Evolutionary conservation across 257 asterid species (phyloP).

Genomic region (Capsicum pubescens): DNA sequence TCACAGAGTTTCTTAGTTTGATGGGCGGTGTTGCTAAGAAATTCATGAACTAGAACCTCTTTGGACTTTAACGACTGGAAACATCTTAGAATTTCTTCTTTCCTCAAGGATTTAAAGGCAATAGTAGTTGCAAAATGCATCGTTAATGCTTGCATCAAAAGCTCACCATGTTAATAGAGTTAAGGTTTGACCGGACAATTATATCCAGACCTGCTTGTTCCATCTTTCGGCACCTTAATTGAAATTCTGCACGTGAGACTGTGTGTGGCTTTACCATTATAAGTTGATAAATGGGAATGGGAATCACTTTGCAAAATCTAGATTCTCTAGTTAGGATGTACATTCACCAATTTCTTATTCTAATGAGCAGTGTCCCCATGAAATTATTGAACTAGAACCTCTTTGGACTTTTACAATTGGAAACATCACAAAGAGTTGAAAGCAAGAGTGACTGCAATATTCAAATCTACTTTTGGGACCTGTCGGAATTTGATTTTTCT

Average conservation of each 20-base stretch:
- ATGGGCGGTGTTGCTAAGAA: background rate
- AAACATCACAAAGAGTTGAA: conserved; percentile 1
- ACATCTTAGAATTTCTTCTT: conserved; percentile 2
- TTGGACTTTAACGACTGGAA: background rate
- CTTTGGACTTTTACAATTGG: background rate
- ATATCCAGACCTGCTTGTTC: conserved; percentile 19
- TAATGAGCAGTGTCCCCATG: background rate
- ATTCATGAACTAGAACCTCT: conserved; percentile 5
- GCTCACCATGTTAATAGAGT: background rate
- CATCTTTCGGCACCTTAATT: background rate
- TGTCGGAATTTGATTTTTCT: background rate
- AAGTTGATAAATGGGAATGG: background rate
- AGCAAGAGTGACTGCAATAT: background rate
- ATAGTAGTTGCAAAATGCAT: background rate
- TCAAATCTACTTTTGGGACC: background rate
- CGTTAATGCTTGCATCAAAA: background rate
- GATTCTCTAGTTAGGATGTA: background rate
- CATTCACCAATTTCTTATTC: background rate
- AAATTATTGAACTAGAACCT: conserved; percentile 23
- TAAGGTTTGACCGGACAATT: background rate
- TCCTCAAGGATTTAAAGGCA: background rate
- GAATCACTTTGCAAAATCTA: background rate
- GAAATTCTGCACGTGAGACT: background rate
- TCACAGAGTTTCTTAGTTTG: background rate
- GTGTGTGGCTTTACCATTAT: background rate